Conservation (phyloP, 164 flowering plant genomes). For the Vitis rotundifolia region DNA sequence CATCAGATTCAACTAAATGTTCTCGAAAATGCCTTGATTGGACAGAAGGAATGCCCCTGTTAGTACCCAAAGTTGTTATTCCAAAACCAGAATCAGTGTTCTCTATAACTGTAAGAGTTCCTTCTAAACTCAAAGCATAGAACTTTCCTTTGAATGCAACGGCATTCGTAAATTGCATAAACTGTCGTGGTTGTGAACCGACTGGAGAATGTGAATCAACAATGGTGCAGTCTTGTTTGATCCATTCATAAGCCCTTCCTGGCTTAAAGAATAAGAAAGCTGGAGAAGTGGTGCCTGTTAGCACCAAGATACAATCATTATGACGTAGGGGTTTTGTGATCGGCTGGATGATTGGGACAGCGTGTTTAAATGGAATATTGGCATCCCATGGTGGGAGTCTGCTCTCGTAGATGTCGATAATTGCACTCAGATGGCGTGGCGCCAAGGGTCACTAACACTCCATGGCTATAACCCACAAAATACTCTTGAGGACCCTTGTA, state of each 20-base stretch:
- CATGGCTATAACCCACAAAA: no score
- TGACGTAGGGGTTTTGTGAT: no score
- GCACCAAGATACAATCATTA: no score
- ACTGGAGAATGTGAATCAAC: conserved; percentile 10
- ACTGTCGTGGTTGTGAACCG: background rate
- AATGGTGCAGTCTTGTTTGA: conserved; percentile 3
- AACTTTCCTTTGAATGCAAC: conserved; percentile 19
- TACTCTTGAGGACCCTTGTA: no score
- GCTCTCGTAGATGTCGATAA: no score
- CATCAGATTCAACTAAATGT: conserved; percentile 15
- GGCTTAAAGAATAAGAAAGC: conserved; percentile 1
- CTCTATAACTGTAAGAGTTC: conserved; percentile 26
- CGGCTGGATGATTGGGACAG: background rate
- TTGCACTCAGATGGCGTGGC: no score
- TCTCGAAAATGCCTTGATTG: conserved; percentile 20
- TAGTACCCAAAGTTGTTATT: conserved; percentile 7
- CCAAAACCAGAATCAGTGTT: conserved; percentile 4
- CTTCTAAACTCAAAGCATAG: conserved; percentile 33
- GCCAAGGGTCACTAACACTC: no score
- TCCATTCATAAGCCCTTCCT: background rate
- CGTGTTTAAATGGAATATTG: background rate
- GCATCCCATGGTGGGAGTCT: conserved; percentile 14
- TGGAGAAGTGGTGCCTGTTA: no score
- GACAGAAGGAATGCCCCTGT: conserved; percentile 17
- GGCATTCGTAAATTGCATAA: conserved; percentile 20